Percentiles rank a stretch among this genome's conserved stretches.
These are phyloP conservation scores for Colletotrichum lupini DNA, from an alignment of 2,329 filamentous ascomycete genomes.

Conservation along the genomic window DNA sequence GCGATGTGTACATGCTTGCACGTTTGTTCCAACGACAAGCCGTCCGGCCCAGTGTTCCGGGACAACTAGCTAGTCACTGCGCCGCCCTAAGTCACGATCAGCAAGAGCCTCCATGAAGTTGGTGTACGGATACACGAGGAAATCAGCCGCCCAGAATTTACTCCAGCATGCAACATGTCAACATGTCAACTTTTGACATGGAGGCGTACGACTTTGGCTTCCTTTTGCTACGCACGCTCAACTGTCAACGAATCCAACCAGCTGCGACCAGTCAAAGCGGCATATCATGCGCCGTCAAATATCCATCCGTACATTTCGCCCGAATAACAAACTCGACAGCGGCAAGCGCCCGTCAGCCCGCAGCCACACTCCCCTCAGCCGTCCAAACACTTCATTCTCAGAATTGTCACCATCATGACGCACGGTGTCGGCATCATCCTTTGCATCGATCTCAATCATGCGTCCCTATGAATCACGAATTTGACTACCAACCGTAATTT, in stretches of 20 bases:
- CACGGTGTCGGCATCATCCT: slow-evolving; percentile 5
- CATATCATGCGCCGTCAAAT: background rate
- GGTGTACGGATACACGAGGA: background rate
- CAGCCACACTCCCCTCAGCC: background rate
- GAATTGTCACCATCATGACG: background rate
- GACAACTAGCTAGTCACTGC: background rate
- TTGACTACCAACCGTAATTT: background rate
- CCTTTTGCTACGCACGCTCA: background rate
- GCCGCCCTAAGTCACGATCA: background rate
- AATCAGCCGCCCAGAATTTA: background rate
- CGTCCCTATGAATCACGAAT: background rate
- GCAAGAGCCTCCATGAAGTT: background rate
- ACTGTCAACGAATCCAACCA: slow-evolving; percentile 9
- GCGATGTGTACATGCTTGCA: background rate
- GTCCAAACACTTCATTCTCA: background rate
- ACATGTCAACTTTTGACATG: background rate
- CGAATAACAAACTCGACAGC: background rate
- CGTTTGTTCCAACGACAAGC: slow-evolving; percentile 34
- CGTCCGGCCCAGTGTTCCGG: background rate
- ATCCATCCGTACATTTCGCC: background rate
- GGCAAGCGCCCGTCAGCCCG: background rate
- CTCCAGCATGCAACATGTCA: background rate
- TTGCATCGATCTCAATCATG: background rate
- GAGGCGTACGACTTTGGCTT: background rate
- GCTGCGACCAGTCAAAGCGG: slow-evolving; percentile 4